These are phyloP conservation scores for Leccinum holopus DNA, from an alignment of 1,284 basidiomycete genomes.

Conservation along the genomic window DNA sequence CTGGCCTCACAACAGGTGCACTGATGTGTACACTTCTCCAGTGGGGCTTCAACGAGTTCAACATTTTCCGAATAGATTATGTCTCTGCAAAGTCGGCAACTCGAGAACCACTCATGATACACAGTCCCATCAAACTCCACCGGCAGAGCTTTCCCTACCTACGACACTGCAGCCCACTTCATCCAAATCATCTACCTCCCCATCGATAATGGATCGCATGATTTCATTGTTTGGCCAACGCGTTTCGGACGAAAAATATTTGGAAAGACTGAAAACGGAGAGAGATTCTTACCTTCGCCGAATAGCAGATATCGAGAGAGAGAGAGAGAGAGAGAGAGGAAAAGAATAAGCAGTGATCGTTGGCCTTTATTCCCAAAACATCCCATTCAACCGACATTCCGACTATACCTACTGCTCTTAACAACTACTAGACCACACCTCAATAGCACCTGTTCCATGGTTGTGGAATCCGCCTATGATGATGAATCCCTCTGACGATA, in stretches of 20 bases:
- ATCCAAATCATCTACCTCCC: conserved; percentile 4
- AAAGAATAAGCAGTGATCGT: conserved; percentile 33
- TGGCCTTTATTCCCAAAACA: not conserved
- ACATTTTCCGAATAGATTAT: conserved; percentile 54
- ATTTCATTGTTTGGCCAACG: conserved; percentile 47
- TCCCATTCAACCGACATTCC: conserved; percentile 1
- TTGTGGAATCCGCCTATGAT: conserved; percentile 59
- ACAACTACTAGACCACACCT: conserved; percentile 46
- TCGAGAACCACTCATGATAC: not conserved
- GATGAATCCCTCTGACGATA: conserved; percentile 42
- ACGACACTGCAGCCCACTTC: conserved; percentile 8
- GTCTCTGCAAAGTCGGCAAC: conserved; percentile 36
- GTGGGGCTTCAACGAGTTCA: conserved; percentile 62
- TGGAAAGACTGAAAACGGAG: conserved; percentile 51
- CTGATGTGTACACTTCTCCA: conserved; percentile 59
- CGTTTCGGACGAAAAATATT: conserved; percentile 64
- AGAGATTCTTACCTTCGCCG: conserved; percentile 50
- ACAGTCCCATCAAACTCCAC: no score
- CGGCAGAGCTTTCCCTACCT: no score
- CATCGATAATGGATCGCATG: conserved; percentile 35
- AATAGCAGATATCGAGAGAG: conserved; percentile 62
- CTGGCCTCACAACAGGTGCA: conserved; percentile 56
- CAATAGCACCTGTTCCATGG: conserved; percentile 58
- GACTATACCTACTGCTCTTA: conserved; percentile 7
- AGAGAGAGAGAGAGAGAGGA: no score